A percentile compares a stretch with the other conserved stretches of the same genome.
Evolutionary conservation across 306 rosid species (phyloP).

Genomic region (Malus sylvestris): DNA sequence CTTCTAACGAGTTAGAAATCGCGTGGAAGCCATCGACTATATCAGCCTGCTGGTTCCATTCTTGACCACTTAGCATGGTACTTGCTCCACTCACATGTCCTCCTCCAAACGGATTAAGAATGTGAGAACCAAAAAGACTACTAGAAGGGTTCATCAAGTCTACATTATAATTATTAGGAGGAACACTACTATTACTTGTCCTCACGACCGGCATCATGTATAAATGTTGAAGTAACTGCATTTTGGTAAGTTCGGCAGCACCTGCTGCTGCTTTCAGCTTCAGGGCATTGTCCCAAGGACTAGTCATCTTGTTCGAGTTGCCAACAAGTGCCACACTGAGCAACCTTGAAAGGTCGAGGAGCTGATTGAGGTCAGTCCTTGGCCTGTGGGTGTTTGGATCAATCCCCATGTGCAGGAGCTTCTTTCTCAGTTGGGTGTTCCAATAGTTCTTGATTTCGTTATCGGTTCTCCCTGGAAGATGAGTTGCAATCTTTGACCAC

Average conservation of each 20-base stretch:
- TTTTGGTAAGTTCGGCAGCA: slow-evolving; percentile 43
- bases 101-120: neutral
- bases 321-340: slow-evolving; percentile 33
- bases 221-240: slow-evolving; percentile 53
- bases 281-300: slow-evolving; percentile 39
- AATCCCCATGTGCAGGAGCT: slow-evolving; percentile 74
- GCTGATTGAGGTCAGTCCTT: slow-evolving; percentile 60
- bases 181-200: neutral
- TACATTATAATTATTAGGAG: slow-evolving; percentile 14
- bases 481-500: slow-evolving; percentile 85
- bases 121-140: slow-evolving; percentile 22
- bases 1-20: slow-evolving; percentile 23
- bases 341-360: slow-evolving; percentile 48
- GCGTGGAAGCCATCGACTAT: neutral
- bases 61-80: neutral
- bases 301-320: slow-evolving; percentile 8
- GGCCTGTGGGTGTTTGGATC: slow-evolving; percentile 91
- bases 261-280: slow-evolving; percentile 40
- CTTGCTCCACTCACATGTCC: neutral
- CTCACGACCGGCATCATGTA: slow-evolving; percentile 37
- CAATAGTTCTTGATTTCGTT: slow-evolving; percentile 32
- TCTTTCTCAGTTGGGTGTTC: slow-evolving; percentile 68
- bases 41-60: neutral
- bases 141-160: slow-evolving; percentile 9
- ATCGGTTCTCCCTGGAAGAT: slow-evolving; percentile 83